These are phyloP conservation scores for Citrus trifoliata DNA, from an alignment of 345 rosid species.

Conservation along the genomic window DNA sequence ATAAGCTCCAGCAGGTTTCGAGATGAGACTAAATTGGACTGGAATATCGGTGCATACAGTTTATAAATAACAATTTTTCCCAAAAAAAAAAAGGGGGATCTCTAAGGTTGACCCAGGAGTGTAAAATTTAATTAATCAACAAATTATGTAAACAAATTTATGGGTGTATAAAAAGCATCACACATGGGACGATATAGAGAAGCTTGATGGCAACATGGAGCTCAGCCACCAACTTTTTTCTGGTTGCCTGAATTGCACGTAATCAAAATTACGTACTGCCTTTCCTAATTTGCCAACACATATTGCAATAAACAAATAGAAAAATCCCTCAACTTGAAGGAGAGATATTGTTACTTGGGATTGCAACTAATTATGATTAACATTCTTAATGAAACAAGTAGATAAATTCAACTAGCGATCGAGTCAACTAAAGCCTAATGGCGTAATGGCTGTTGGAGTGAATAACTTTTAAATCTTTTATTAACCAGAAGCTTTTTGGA, in stretches of 20 bases:
- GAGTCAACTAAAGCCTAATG: background rate
- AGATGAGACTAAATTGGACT: too few relatives aligned
- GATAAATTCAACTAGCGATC: background rate
- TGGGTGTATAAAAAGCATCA: background rate
- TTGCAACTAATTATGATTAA: background rate
- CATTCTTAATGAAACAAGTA: too few relatives aligned
- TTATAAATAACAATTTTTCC: too few relatives aligned
- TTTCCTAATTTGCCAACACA: background rate
- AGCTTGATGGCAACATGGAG: background rate
- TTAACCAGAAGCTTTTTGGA: background rate
- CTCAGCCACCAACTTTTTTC: background rate
- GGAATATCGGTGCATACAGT: too few relatives aligned
- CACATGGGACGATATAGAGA: background rate
- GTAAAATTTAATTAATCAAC: background rate
- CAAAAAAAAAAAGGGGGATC: background rate
- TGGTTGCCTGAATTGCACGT: background rate
- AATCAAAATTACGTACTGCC: too few relatives aligned
- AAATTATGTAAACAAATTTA: background rate
- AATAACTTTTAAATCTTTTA: too few relatives aligned
- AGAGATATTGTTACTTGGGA: background rate
- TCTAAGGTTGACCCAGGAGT: background rate
- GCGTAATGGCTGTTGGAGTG: background rate
- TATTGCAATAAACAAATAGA: background rate
- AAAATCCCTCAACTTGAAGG: background rate
- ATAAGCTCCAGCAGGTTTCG: too few relatives aligned